Conservation (phyloP, 1,139 yeast species). For the Lodderomyces parapsilosis region DNA sequence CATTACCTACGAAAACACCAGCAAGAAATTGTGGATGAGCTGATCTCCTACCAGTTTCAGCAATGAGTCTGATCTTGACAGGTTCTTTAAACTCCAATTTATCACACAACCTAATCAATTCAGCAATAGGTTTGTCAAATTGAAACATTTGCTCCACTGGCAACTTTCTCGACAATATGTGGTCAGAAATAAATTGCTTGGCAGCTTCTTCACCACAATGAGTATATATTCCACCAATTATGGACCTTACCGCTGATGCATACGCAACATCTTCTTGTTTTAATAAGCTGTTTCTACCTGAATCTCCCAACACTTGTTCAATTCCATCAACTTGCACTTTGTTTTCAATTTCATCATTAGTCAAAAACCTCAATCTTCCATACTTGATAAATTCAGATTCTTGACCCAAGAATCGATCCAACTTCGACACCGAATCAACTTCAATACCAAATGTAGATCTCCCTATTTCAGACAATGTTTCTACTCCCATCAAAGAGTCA, state of each 20-base stretch:
- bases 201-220: slow-evolving; percentile 63
- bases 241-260: slow-evolving; percentile 66
- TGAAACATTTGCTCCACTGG: slow-evolving; percentile 72
- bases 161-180: slow-evolving; percentile 75
- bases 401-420: slow-evolving; percentile 67
- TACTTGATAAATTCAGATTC: slow-evolving; percentile 63
- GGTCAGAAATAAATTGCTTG: slow-evolving; percentile 65
- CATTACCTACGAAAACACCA: slow-evolving; percentile 83
- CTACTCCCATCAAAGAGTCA: slow-evolving; percentile 67
- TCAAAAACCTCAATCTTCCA: slow-evolving; percentile 59
- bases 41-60: slow-evolving; percentile 90
- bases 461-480: slow-evolving; percentile 64
- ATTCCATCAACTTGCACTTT: slow-evolving; percentile 50
- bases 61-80: slow-evolving; percentile 69
- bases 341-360: slow-evolving; percentile 26
- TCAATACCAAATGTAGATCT: slow-evolving; percentile 81
- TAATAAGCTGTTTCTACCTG: neutral
- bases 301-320: slow-evolving; percentile 21
- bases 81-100: slow-evolving; percentile 78
- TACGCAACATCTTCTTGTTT: slow-evolving; percentile 39
- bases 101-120: slow-evolving; percentile 73
- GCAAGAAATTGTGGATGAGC: slow-evolving; percentile 85
- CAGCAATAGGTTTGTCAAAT: slow-evolving; percentile 84
- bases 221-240: slow-evolving; percentile 69
- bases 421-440: slow-evolving; percentile 59